Conservation (phyloP, 768 basidiomycete species). For the Neoboletus subvelutipes region DNA sequence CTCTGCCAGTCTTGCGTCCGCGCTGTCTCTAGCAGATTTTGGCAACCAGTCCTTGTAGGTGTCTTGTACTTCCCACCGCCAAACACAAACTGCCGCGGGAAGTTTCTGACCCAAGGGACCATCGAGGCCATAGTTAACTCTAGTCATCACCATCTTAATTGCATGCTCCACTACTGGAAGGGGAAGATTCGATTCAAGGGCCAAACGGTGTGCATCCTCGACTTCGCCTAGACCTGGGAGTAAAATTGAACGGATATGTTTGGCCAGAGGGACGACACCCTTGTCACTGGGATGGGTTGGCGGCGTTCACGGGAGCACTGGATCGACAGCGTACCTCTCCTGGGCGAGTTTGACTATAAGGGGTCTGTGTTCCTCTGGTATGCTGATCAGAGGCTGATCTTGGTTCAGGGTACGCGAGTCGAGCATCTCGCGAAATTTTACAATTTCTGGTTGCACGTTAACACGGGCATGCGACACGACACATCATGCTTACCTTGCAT, state of each 20-base stretch:
- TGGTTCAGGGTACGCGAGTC: slow-evolving; percentile 49
- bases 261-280: slow-evolving; percentile 57
- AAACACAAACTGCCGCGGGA: slow-evolving; percentile 66
- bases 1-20: slow-evolving; percentile 59
- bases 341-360: slow-evolving; percentile 81
- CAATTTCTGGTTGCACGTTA: slow-evolving; percentile 53
- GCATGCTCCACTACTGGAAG: slow-evolving; percentile 55
- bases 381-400: slow-evolving; percentile 48
- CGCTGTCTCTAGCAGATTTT: slow-evolving; percentile 61
- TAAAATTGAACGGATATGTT: slow-evolving; percentile 67
- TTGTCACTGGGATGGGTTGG: slow-evolving; percentile 60
- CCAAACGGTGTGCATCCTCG: slow-evolving; percentile 34
- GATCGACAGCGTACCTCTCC: slow-evolving; percentile 62
- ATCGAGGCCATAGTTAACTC: slow-evolving; percentile 83
- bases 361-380: slow-evolving; percentile 70
- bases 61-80: slow-evolving; percentile 85
- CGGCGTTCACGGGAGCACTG: neutral
- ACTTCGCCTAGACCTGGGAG: slow-evolving; percentile 64
- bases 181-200: slow-evolving; percentile 42
- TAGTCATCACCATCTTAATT: slow-evolving; percentile 59
- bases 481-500: slow-evolving; percentile 59
- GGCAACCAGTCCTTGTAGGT: slow-evolving; percentile 62
- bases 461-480: neutral
- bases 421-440: slow-evolving; percentile 73
- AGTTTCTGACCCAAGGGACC: slow-evolving; percentile 45